Conservation (phyloP, 345 rosid species). For the Lumnitzera racemosa region DNA sequence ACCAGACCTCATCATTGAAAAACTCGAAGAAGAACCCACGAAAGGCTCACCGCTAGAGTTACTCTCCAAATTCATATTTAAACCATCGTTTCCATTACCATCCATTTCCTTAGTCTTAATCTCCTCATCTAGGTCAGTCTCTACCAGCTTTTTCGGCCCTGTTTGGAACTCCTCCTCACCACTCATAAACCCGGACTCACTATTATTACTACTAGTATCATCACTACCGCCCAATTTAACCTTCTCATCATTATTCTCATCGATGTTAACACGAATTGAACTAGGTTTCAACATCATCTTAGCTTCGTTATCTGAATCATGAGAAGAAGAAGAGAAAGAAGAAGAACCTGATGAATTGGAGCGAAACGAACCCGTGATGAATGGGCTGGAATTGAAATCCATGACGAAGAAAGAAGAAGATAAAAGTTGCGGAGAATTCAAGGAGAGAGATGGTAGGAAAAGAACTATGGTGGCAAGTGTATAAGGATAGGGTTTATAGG, state of each 20-base stretch:
- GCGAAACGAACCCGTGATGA: slow-evolving; percentile 25
- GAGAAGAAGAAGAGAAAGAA: slow-evolving; percentile 7
- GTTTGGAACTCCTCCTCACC: slow-evolving; percentile 44
- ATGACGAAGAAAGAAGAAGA: too few species aligned
- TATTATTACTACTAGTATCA: slow-evolving; percentile 17
- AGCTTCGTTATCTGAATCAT: slow-evolving; percentile 7
- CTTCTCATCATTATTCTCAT: slow-evolving; percentile 6
- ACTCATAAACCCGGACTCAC: slow-evolving; percentile 34
- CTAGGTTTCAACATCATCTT: slow-evolving; percentile 1
- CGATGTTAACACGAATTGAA: slow-evolving; percentile 15
- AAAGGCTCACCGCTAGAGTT: too few species aligned
- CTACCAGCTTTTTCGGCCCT: slow-evolving; percentile 16
- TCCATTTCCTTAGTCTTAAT: background rate
- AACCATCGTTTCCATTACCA: too few species aligned
- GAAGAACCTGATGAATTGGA: slow-evolving; percentile 43
- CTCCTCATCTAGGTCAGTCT: slow-evolving; percentile 15
- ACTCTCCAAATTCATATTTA: too few species aligned
- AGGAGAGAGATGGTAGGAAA: slow-evolving; percentile 5
- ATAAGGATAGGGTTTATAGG: slow-evolving; percentile 6
- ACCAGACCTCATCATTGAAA: slow-evolving; percentile 8
- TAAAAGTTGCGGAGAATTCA: too few species aligned
- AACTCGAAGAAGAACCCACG: background rate
- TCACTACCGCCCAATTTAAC: slow-evolving; percentile 20
- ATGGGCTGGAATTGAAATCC: slow-evolving; percentile 13
- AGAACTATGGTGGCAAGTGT: background rate